phyloP scores from a whole-genome alignment of 768 basidiomycete species.

The Trametopsis cervina region DNA sequence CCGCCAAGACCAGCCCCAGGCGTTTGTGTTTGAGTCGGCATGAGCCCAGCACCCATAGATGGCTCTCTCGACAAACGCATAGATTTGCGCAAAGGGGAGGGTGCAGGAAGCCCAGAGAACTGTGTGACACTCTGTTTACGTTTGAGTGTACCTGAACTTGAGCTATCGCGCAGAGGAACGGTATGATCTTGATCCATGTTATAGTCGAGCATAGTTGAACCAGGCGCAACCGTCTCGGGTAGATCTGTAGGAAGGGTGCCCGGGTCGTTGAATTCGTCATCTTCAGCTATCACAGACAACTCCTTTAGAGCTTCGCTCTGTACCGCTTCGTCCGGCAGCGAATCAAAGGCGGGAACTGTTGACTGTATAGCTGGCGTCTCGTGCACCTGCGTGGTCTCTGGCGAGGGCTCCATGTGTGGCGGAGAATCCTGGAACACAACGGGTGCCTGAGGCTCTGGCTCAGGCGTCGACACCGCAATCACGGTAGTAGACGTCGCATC shows the following conservation, averaged over 20 bases:
- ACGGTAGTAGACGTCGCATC: too few species aligned
- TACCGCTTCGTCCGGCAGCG: not conserved
- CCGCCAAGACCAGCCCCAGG: constrained; percentile 23
- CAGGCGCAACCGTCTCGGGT: not conserved
- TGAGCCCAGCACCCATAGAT: too few species aligned
- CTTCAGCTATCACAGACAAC: constrained; percentile 67
- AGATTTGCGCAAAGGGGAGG: constrained; percentile 65
- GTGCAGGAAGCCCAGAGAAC: constrained; percentile 63
- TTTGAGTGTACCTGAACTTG: constrained; percentile 19
- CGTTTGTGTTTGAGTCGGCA: too few species aligned
- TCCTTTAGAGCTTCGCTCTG: constrained; percentile 30
- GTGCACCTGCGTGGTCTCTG: too few species aligned
- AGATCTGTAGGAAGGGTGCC: not conserved
- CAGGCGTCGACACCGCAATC: too few species aligned
- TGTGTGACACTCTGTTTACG: constrained; percentile 36
- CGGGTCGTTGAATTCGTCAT: constrained; percentile 41
- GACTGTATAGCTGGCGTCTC: too few species aligned
- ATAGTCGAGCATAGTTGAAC: constrained; percentile 1
- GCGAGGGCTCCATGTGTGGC: too few species aligned
- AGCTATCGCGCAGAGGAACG: constrained; percentile 31
- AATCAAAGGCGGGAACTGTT: not conserved
- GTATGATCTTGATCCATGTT: constrained; percentile 19
- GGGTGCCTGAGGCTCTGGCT: not conserved
- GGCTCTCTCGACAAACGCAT: constrained; percentile 37
- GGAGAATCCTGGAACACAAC: too few species aligned